A percentile compares a stretch with the other conserved stretches of the same genome.
Conservation (phyloP, 768 basidiomycete species). For the Lactarius trivialis region DNA sequence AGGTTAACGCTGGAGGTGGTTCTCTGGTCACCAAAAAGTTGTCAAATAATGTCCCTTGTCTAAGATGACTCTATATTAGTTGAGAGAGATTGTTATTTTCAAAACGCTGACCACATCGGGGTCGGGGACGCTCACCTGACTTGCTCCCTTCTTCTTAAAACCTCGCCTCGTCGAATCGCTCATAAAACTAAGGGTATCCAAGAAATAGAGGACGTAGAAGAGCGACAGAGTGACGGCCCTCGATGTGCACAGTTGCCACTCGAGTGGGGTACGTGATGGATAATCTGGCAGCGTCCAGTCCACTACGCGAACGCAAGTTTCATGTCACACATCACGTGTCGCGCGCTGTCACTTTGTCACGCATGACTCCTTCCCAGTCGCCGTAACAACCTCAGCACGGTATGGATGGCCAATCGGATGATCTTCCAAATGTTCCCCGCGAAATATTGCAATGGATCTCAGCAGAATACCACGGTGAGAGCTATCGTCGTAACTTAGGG, state of each 20-base stretch:
- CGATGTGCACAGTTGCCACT: background rate
- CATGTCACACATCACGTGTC: background rate
- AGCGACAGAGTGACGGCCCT: background rate
- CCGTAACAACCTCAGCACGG: too few species aligned
- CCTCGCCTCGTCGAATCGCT: background rate
- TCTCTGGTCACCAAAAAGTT: slow-evolving; percentile 7
- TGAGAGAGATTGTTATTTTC: background rate
- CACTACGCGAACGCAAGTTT: background rate
- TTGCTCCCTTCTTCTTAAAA: slow-evolving; percentile 4
- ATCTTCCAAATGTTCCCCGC: slow-evolving; percentile 3
- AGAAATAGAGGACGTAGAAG: background rate
- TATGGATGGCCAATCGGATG: slow-evolving; percentile 3
- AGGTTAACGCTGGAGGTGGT: background rate
- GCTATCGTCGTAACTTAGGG: background rate
- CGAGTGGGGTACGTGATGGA: background rate
- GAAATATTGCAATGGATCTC: slow-evolving; percentile 33
- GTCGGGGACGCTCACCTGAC: background rate
- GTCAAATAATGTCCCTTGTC: slow-evolving; percentile 28
- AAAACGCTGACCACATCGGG: background rate
- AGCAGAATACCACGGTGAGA: slow-evolving; percentile 32
- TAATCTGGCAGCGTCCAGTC: background rate
- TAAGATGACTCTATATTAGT: slow-evolving; percentile 7
- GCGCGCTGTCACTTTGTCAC: background rate
- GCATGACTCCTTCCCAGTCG: too few species aligned
- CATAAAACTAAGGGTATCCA: background rate